phyloP scores from a whole-genome alignment of 805 yeast species.

The Cyberlindnera mycetangii region DNA sequence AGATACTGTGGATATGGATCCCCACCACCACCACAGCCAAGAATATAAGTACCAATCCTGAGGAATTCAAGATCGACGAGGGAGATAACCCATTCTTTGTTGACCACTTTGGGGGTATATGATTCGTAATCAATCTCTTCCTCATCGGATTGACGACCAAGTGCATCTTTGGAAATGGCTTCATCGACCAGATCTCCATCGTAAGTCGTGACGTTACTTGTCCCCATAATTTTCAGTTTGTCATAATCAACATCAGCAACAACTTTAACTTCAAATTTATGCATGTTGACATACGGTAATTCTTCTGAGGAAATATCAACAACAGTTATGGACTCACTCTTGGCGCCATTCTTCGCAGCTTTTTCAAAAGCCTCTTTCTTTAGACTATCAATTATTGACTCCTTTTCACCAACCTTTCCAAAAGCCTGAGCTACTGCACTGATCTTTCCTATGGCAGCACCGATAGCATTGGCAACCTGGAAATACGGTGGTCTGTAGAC shows the following conservation, averaged over 20 bases:
- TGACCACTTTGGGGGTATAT: constrained; percentile 33
- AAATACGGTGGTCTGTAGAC: constrained; percentile 42
- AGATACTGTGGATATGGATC: constrained; percentile 43
- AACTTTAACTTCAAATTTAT: constrained; percentile 35
- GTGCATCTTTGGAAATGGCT: constrained; percentile 13
- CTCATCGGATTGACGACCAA: constrained; percentile 4
- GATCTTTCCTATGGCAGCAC: constrained; percentile 48
- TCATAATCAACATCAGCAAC: constrained; percentile 45
- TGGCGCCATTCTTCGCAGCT: constrained; percentile 30
- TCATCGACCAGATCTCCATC: constrained; percentile 6
- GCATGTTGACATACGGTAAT: constrained; percentile 34
- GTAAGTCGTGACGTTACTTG: background rate
- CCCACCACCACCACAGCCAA: constrained; percentile 55
- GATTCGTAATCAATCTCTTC: constrained; percentile 9
- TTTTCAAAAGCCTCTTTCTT: constrained; percentile 23
- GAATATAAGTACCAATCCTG: constrained; percentile 42
- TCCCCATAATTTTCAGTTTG: constrained; percentile 15
- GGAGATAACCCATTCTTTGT: constrained; percentile 35
- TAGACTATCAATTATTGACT: constrained; percentile 20
- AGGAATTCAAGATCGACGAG: constrained; percentile 38
- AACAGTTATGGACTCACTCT: constrained; percentile 22
- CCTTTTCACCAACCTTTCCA: constrained; percentile 24
- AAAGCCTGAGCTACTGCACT: constrained; percentile 27
- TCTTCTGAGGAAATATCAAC: constrained; percentile 31
- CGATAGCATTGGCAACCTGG: constrained; percentile 50